Base-by-base conservation (phyloP, 75 land plant genomes). In the Pinus albicaulis region DNA sequence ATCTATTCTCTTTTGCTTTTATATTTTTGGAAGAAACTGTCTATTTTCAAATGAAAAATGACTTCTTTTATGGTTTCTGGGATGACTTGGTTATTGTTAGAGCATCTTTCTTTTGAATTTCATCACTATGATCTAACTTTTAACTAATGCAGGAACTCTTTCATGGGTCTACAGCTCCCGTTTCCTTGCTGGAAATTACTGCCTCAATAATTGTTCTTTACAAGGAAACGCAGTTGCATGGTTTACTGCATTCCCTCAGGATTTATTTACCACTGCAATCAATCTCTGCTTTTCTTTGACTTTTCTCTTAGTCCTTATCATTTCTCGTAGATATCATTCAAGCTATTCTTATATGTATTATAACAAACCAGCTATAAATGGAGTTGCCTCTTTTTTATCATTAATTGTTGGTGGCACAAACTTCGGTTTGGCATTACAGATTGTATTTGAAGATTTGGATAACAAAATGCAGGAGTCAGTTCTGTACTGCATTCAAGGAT, bases 401-500 rank as follows among this genome's bases (percentile, higher is more conserved):
- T 34, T 73, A 68, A 25, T 82, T 1, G 61, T 63, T n/a, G 34
- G 84, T 48, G 8, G 82, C 20, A 79, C 72, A 17, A 71, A 86
- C 59, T 7, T 81, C n/a, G 52, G 57, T 55, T 3, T 25, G 55
- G 78, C 76, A 19, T 64, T 85, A 20, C 78, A 76, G 73, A 61
- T 55, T 55, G 19, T 76, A 6, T n/a, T 73, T 6, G 14, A 41
- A 24, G 66, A 66, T 64, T 31, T 41, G 16, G 65, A 53, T 56
- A 62, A 55, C 20, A 53, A 15, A 19, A 66, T 15, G 4, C n/a
- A 55, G 1, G 56, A 73, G 64, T 7, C 79, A 78, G 71, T 59
- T 74, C 23, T 76, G 55, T 82, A 11, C 62, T 14, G 77, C 26
- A 41, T 80, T 31, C 76, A 85, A 71, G 85, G 85, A 62, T 55